Base-by-base conservation (phyloP, 163 green algal genomes). In the Chlorella variabilis region DNA sequence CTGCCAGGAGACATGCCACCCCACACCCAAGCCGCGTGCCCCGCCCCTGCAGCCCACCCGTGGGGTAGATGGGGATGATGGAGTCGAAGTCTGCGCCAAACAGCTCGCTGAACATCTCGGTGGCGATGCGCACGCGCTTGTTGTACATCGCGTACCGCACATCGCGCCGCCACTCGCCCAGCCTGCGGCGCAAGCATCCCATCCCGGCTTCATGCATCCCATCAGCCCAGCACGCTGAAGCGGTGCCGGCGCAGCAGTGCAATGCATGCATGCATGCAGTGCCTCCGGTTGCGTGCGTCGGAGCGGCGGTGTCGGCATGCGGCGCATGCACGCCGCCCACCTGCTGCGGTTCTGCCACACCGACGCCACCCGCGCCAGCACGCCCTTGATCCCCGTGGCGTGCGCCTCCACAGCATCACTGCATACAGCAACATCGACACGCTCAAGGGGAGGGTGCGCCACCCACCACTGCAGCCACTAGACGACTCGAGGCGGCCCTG, bases 1-100 rank as follows among this genome's bases (percentile, higher is more conserved):
- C 23, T n/a, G 45, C 15, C 11, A 54, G 11, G n/a, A n/a, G n/a
- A n/a, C 45, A 54, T 15, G 20, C 25, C 25, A 48, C 65, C 18
- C 45, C 65, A 54, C 31, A 49, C 65, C 33, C 65, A 71, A 51
- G 34, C 34, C 15, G n/a, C 51, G 20, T 23, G 45, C 45, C 45
- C 45, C 45, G 15, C 45, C 15, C 11, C 45, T 54, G n/a, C n/a
- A 54, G 15, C 54, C n/a, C 41, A 75, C 67, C 42, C 4, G 85
- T 85, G n/a, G 80, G 80, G 76, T 89, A 89, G 51, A 89, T 86
- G 59, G 85, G 85, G 25, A 89, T 82, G 68, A 89, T 81, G 49
- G 41, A 45, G 38, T 86, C 80, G 39, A 89, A 85, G 65, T 89
- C 85, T 25, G 85, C 45, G 21, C 85, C 85, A 84, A 89, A 89